Evolutionary conservation across 805 yeast genomes (phyloP).

Genomic region (Myxozyma lipomycoides): DNA sequence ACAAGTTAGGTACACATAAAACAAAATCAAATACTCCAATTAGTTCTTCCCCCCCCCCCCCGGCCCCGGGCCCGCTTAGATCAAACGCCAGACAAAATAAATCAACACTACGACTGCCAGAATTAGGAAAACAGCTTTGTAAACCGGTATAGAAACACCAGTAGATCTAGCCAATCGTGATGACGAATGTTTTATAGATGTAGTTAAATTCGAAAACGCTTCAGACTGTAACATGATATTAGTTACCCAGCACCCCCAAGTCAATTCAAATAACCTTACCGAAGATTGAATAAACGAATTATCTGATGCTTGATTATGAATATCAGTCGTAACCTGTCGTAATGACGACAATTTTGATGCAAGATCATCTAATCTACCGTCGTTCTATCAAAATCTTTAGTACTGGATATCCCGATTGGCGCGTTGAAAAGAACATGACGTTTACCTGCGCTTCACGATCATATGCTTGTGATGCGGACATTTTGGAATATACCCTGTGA

Average conservation of each 20-base stretch:
- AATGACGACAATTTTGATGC: conserved; percentile 64
- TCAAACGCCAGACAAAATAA: conserved; percentile 17
- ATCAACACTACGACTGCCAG: conserved; percentile 14
- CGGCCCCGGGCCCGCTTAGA: conserved; percentile 8
- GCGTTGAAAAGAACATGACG: conserved; percentile 6
- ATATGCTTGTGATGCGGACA: conserved; percentile 30
- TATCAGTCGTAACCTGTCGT: conserved; percentile 63
- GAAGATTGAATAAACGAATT: conserved; percentile 40
- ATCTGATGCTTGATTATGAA: conserved; percentile 59
- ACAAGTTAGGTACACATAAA: no score
- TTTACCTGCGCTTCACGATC: conserved; percentile 35
- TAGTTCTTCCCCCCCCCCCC: no score
- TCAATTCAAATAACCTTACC: conserved; percentile 23
- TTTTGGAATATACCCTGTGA: conserved; percentile 2
- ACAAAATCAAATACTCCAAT: no score
- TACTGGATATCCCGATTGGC: background rate
- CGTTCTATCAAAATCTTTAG: conserved; percentile 46
- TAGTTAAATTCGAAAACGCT: conserved; percentile 37
- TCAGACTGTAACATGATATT: conserved; percentile 13
- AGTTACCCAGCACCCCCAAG: background rate
- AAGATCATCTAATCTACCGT: conserved; percentile 55
- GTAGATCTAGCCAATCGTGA: conserved; percentile 48
- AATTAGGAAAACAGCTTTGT: conserved; percentile 45
- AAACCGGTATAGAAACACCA: conserved; percentile 47
- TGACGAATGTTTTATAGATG: conserved; percentile 46